These are phyloP conservation scores for Colletotrichum aenigma DNA, from an alignment of 2,329 filamentous ascomycete species.

Conservation along the genomic window DNA sequence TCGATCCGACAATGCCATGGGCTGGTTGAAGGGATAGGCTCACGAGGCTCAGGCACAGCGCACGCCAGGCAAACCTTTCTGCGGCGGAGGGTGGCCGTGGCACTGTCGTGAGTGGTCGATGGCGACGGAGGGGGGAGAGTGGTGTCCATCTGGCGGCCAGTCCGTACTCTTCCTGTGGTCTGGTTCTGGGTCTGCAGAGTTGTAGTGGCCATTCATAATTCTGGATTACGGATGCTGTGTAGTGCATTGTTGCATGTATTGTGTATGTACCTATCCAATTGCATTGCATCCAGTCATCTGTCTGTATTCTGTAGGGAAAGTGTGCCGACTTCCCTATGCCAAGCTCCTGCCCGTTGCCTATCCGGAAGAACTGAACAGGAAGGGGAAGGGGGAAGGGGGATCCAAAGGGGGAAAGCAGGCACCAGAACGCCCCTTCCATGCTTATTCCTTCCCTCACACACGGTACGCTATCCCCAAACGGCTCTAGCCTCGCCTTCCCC, in stretches of 20 bases:
- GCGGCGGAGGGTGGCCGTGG: not conserved
- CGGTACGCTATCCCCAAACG: not conserved
- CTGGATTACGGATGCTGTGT: not conserved
- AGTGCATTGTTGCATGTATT: not conserved
- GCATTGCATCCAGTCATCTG: not conserved
- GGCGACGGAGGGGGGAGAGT: not conserved
- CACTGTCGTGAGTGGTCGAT: not conserved
- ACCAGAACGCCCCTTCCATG: not conserved
- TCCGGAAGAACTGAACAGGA: not conserved
- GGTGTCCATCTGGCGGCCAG: not conserved
- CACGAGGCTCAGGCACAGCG: not conserved
- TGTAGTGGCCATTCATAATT: not conserved
- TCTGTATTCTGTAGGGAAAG: not conserved
- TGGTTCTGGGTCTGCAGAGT: not conserved
- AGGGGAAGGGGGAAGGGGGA: not conserved
- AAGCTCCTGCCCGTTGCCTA: not conserved
- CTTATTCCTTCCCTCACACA: not conserved
- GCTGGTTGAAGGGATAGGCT: conserved; percentile 4
- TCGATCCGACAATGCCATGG: conserved; percentile 40
- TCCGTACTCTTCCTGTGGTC: not conserved
- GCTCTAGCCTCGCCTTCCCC: not conserved
- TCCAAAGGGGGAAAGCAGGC: not conserved
- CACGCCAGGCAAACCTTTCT: not conserved
- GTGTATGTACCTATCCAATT: not conserved
- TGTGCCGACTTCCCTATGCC: not conserved